A percentile compares a stretch with the other conserved stretches of the same genome.
Conservation (phyloP, 768 basidiomycete genomes). For the Boletus insuetus region DNA sequence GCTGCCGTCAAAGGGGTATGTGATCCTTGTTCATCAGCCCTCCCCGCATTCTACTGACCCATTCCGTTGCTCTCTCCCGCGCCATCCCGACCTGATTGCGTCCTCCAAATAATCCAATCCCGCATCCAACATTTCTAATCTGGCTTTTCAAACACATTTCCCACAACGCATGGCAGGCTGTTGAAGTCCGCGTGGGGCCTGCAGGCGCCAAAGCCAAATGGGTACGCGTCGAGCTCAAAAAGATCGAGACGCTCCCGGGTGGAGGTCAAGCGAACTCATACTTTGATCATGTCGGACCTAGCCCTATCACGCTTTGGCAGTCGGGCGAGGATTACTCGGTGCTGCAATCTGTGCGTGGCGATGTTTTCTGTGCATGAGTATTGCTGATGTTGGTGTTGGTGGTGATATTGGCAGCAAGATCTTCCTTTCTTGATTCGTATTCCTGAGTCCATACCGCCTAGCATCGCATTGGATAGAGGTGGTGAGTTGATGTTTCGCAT, state of each 20-base stretch:
- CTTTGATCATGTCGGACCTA: constrained; percentile 77
- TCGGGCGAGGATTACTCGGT: constrained; percentile 70
- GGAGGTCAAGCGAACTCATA: constrained; percentile 68
- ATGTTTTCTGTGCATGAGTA: not conserved
- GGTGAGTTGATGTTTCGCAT: constrained; percentile 39
- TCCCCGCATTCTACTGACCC: constrained; percentile 1
- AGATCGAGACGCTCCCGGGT: constrained; percentile 80
- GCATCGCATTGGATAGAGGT: constrained; percentile 72
- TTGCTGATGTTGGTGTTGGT: constrained; percentile 1
- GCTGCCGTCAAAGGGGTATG: constrained; percentile 84
- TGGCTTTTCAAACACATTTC: not conserved
- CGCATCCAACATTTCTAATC: constrained; percentile 4
- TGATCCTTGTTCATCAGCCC: constrained; percentile 16
- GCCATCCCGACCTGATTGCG: not conserved
- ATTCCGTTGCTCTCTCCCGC: not conserved
- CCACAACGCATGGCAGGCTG: constrained; percentile 48
- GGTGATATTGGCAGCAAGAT: constrained; percentile 57
- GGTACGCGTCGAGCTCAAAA: constrained; percentile 88
- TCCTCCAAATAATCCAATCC: not conserved
- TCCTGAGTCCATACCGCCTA: constrained; percentile 90
- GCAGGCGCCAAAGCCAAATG: constrained; percentile 87
- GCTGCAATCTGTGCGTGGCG: constrained; percentile 56
- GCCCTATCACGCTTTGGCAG: constrained; percentile 82
- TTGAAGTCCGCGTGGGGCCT: constrained; percentile 77
- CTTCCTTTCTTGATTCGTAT: constrained; percentile 89